A percentile compares a stretch with the other conserved stretches of the same genome.
Conservation (phyloP, 2,329 filamentous ascomycete species). For the Penicillium hesseltinei region DNA sequence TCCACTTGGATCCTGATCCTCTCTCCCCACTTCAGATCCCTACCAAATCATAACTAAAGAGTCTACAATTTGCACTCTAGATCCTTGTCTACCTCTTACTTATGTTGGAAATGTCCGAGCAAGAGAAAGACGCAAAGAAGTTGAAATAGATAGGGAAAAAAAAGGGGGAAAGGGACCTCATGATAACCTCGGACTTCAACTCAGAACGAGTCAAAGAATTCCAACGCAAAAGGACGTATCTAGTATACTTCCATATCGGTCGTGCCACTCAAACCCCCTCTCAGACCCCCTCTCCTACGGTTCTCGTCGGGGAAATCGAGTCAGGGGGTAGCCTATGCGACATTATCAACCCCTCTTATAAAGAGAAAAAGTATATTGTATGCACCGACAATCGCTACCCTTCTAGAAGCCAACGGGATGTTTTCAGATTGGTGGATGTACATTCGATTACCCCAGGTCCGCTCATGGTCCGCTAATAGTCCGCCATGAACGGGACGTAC, state of each 20-base stretch:
- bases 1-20: background rate
- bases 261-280: background rate
- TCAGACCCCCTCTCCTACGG: constrained; percentile 10
- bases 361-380: constrained; percentile 1
- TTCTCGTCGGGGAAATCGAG: constrained; percentile 19
- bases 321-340: constrained; percentile 14
- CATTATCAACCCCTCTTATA: constrained; percentile 22
- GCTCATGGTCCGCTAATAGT: background rate
- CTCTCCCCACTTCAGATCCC: background rate
- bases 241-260: background rate
- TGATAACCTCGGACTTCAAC: background rate
- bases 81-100: background rate
- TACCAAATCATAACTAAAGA: background rate
- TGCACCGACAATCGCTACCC: constrained; percentile 17
- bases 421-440: constrained; percentile 23
- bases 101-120: background rate
- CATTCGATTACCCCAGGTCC: constrained; percentile 33
- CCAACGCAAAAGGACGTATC: background rate
- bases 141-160: background rate
- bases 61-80: background rate
- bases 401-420: constrained; percentile 23
- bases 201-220: background rate
- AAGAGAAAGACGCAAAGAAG: background rate
- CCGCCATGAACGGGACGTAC: constrained; percentile 21
- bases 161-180: background rate